Evolutionary conservation across 257 asterid species (phyloP).

Genomic region (Nicotiana paniculata): DNA sequence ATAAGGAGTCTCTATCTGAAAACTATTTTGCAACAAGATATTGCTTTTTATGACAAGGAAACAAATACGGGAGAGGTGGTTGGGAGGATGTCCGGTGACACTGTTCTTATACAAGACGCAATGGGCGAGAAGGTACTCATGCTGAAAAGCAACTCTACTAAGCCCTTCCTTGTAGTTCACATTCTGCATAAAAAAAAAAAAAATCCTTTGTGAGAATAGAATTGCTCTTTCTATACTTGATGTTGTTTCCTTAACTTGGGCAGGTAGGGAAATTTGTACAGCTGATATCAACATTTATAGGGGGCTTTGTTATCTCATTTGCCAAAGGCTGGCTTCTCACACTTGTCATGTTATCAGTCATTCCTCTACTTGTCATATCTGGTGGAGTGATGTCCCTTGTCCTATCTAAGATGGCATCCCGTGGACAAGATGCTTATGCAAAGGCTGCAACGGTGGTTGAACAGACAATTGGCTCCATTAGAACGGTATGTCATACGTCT

Average conservation of each 20-base stretch:
- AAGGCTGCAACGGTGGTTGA: slow-evolving; percentile 68
- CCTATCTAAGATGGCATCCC: slow-evolving; percentile 64
- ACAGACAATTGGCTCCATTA: slow-evolving; percentile 76
- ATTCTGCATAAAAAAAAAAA: not conserved
- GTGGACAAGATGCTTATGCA: slow-evolving; percentile 75
- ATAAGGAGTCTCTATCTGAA: slow-evolving; percentile 61
- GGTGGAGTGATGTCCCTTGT: slow-evolving; percentile 60
- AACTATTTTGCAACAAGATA: slow-evolving; percentile 68
- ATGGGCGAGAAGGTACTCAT: slow-evolving; percentile 77
- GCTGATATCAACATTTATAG: slow-evolving; percentile 59
- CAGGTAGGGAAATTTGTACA: slow-evolving; percentile 81
- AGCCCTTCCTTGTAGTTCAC: not conserved
- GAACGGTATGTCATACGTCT: slow-evolving; percentile 41
- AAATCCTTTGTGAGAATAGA: not conserved
- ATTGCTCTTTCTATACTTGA: not conserved
- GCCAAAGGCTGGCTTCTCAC: slow-evolving; percentile 83
- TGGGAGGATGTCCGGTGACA: slow-evolving; percentile 90
- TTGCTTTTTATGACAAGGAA: slow-evolving; percentile 76
- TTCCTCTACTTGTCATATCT: slow-evolving; percentile 68
- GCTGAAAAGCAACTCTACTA: not conserved
- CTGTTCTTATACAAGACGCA: slow-evolving; percentile 89
- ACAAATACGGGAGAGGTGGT: slow-evolving; percentile 78
- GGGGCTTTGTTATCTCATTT: slow-evolving; percentile 71
- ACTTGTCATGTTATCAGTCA: slow-evolving; percentile 63
- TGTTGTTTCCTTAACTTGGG: not conserved